Evolutionary conservation across 176 grass and related monocot genomes (phyloP).

Genomic region (Puccinellia tenuiflora): DNA sequence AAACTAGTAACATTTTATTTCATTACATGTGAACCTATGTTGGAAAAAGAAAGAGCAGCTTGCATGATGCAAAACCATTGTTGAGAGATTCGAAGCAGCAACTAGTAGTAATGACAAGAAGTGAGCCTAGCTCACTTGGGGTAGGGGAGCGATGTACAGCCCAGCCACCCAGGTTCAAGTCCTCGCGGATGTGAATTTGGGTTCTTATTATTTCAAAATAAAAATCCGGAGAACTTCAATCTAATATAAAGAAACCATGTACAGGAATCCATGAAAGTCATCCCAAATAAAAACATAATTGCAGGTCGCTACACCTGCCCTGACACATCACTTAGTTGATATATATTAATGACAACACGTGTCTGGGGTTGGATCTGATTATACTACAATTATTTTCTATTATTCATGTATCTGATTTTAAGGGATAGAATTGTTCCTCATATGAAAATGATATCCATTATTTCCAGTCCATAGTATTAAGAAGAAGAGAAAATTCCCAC

Average conservation of each 20-base stretch:
- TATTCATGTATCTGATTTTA: not conserved
- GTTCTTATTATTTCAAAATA: not conserved
- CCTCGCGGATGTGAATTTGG: not conserved
- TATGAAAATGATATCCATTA: not conserved
- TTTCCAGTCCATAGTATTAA: not conserved
- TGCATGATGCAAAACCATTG: not conserved
- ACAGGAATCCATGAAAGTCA: not conserved
- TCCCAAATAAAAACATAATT: slow-evolving; percentile 10
- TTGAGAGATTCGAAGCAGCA: not conserved
- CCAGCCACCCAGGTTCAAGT: not conserved
- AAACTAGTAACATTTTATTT: not conserved
- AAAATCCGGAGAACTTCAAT: not conserved
- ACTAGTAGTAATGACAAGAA: not conserved
- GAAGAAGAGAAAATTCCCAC: not conserved
- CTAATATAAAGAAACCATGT: not conserved
- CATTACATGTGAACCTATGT: not conserved
- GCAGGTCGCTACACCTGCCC: not conserved
- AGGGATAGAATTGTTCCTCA: not conserved
- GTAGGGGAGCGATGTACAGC: not conserved
- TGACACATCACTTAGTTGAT: not conserved
- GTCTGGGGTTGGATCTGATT: not conserved
- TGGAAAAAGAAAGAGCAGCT: not conserved
- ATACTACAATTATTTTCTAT: not conserved
- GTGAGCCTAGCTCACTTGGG: not conserved
- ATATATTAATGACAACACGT: not conserved